Evolutionary conservation across 2,329 filamentous ascomycete species (phyloP).

Genomic region (Beauveria caledonica): DNA sequence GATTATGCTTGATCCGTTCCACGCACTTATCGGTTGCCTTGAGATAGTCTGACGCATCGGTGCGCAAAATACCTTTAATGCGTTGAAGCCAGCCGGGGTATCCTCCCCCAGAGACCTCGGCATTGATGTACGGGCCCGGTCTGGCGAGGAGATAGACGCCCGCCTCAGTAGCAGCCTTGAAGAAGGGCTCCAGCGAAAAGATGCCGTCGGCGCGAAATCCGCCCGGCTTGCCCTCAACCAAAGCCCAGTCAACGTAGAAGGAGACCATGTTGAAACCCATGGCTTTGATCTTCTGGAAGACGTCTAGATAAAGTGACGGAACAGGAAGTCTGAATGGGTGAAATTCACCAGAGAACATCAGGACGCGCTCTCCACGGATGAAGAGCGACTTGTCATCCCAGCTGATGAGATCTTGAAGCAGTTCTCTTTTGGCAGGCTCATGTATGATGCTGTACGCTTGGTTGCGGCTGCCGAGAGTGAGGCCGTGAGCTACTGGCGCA

Average conservation of each 20-base stretch:
- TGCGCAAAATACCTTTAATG: slow-evolving; percentile 56
- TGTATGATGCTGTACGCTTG: slow-evolving; percentile 18
- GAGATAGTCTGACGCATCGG: slow-evolving; percentile 52
- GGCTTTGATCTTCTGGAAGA: slow-evolving; percentile 77
- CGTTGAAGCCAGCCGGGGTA: slow-evolving; percentile 75
- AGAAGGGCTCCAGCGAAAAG: slow-evolving; percentile 66
- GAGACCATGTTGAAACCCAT: slow-evolving; percentile 73
- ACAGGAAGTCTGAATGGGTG: slow-evolving; percentile 54
- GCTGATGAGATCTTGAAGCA: slow-evolving; percentile 41
- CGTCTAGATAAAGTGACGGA: slow-evolving; percentile 50
- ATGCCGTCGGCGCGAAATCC: slow-evolving; percentile 62
- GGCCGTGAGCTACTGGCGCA: slow-evolving; percentile 11
- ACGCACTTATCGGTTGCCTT: slow-evolving; percentile 57
- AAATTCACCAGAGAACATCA: slow-evolving; percentile 66
- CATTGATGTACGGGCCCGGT: slow-evolving; percentile 71
- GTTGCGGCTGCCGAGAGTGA: slow-evolving; percentile 14
- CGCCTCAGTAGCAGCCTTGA: slow-evolving; percentile 62
- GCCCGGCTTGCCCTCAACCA: slow-evolving; percentile 65
- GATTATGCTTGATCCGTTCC: too few relatives aligned
- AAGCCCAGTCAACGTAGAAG: slow-evolving; percentile 72
- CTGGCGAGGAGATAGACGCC: slow-evolving; percentile 70
- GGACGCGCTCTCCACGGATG: slow-evolving; percentile 59
- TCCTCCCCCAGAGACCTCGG: slow-evolving; percentile 66
- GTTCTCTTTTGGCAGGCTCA: slow-evolving; percentile 17
- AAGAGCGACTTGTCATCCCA: slow-evolving; percentile 68